A percentile compares a stretch with the other conserved stretches of the same genome.
These are phyloP conservation scores for Aureobasidium sp. DNA, from an alignment of 2,329 filamentous ascomycete genomes.

Conservation along the genomic window DNA sequence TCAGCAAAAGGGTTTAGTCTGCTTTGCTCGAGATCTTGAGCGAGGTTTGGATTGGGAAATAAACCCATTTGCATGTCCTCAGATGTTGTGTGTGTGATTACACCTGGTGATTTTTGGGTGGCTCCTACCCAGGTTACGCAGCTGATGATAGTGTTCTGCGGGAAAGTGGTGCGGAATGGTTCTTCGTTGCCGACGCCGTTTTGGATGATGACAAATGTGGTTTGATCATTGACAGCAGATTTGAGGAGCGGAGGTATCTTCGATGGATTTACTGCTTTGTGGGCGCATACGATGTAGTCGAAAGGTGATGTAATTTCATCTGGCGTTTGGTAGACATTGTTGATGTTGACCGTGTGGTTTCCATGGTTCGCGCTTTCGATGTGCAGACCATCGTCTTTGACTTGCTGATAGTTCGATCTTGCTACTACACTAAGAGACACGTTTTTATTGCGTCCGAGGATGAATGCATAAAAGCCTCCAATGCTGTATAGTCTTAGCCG, in stretches of 20 bases:
- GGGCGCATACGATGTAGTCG: slow-evolving; percentile 40
- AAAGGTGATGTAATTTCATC: slow-evolving; percentile 27
- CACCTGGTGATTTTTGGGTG: slow-evolving; percentile 40
- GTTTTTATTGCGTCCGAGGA: slow-evolving; percentile 35
- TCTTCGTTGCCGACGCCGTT: slow-evolving; percentile 56
- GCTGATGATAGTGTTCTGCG: slow-evolving; percentile 45
- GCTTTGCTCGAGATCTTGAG: slow-evolving; percentile 25
- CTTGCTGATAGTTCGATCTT: slow-evolving; percentile 38
- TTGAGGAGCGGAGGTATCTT: slow-evolving; percentile 30
- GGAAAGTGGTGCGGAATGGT: slow-evolving; percentile 42
- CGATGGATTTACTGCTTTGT: slow-evolving; percentile 35
- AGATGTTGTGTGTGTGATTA: slow-evolving; percentile 42
- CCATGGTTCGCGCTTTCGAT: slow-evolving; percentile 36
- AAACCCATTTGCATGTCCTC: slow-evolving; percentile 50
- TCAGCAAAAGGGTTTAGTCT: slow-evolving; percentile 35
- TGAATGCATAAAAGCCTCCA: slow-evolving; percentile 51
- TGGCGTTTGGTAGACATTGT: slow-evolving; percentile 29
- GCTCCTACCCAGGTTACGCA: slow-evolving; percentile 50
- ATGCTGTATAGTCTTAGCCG: slow-evolving; percentile 32
- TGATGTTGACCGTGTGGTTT: slow-evolving; percentile 20
- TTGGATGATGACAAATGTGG: slow-evolving; percentile 52
- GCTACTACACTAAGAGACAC: slow-evolving; percentile 36
- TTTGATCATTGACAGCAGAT: slow-evolving; percentile 32
- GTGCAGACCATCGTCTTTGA: slow-evolving; percentile 33
- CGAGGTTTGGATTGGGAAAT: slow-evolving; percentile 32